phyloP scores from a whole-genome alignment of 352 stramenopile species.

The Plasmopara muralis region DNA sequence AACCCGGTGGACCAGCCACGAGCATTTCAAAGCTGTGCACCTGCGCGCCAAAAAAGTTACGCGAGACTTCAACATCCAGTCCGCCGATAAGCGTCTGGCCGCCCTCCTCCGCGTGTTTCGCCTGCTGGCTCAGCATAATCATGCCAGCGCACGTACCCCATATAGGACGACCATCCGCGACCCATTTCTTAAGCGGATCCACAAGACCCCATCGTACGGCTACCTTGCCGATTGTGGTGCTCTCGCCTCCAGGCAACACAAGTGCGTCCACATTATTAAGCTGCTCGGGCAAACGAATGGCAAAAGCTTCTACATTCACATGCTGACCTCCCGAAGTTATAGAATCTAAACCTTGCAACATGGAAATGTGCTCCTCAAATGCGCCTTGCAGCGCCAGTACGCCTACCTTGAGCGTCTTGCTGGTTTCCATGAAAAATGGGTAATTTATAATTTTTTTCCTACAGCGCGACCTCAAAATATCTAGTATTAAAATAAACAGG shows the following conservation, averaged over 20 bases:
- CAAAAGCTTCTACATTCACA: slow-evolving; percentile 45
- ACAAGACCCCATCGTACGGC: slow-evolving; percentile 74
- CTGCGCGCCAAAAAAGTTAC: slow-evolving; percentile 97
- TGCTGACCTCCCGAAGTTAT: slow-evolving; percentile 14
- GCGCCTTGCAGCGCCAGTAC: slow-evolving; percentile 88
- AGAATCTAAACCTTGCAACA: slow-evolving; percentile 51
- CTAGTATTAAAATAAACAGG: too few species aligned
- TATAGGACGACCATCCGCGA: slow-evolving; percentile 65
- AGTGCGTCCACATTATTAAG: slow-evolving; percentile 85
- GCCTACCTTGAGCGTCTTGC: slow-evolving; percentile 50
- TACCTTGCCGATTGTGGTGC: slow-evolving; percentile 93
- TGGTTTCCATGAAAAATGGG: slow-evolving; percentile 1
- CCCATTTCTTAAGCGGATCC: slow-evolving; percentile 77
- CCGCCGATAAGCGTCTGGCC: slow-evolving; percentile 92
- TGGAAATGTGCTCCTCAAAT: slow-evolving; percentile 88
- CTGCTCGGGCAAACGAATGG: slow-evolving; percentile 78
- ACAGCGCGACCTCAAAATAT: too few species aligned
- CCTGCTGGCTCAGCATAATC: slow-evolving; percentile 89
- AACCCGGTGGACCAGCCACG: slow-evolving; percentile 49
- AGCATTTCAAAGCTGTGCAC: slow-evolving; percentile 76
- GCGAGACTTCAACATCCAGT: slow-evolving; percentile 93
- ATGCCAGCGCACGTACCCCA: slow-evolving; percentile 97
- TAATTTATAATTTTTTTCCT: too few species aligned
- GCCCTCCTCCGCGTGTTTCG: slow-evolving; percentile 82
- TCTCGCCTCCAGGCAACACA: slow-evolving; percentile 93